Evolutionary conservation across 169 alveolate genomes (phyloP).

Genomic region (Babesia ovata): DNA sequence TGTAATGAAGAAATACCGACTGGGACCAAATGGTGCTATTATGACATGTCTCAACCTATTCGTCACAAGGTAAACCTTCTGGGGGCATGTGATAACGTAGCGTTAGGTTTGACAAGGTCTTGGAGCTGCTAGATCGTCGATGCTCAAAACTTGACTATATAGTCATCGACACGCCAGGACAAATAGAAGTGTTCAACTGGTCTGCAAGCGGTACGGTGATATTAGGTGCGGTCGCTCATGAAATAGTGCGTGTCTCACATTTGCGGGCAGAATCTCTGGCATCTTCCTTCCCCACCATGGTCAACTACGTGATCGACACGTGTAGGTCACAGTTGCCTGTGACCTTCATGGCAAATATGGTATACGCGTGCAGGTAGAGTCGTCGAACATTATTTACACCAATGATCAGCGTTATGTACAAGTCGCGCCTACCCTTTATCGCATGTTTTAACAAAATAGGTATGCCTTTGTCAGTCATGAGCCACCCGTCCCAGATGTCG

Average conservation of each 20-base stretch:
- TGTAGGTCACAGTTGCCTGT: constrained; percentile 94
- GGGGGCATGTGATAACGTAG: not conserved
- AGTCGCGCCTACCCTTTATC: constrained; percentile 91
- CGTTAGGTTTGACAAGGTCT: constrained; percentile 89
- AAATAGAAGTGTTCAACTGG: constrained; percentile 98
- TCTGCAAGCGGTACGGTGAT: constrained; percentile 97
- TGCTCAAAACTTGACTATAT: constrained; percentile 87
- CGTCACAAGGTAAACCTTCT: constrained; percentile 84
- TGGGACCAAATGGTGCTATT: constrained; percentile 99
- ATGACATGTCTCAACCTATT: constrained; percentile 95
- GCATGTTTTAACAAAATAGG: constrained; percentile 94
- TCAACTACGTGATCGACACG: constrained; percentile 91
- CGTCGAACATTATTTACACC: too few species aligned
- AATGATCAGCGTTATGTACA: constrained; percentile 88
- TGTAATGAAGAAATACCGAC: constrained; percentile 92
- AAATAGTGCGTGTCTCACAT: not conserved
- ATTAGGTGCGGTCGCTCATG: constrained; percentile 43
- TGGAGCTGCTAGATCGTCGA: constrained; percentile 86
- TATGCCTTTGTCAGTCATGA: constrained; percentile 33
- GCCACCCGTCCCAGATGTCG: constrained; percentile 35
- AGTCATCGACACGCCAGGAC: constrained; percentile 98
- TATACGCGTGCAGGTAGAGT: constrained; percentile 89
- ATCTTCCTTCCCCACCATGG: constrained; percentile 90
- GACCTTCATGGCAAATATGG: constrained; percentile 98
- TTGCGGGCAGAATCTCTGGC: constrained; percentile 87